These are phyloP conservation scores for Seiridium unicorne DNA, from an alignment of 2,329 filamentous ascomycete species.

Conservation along the genomic window DNA sequence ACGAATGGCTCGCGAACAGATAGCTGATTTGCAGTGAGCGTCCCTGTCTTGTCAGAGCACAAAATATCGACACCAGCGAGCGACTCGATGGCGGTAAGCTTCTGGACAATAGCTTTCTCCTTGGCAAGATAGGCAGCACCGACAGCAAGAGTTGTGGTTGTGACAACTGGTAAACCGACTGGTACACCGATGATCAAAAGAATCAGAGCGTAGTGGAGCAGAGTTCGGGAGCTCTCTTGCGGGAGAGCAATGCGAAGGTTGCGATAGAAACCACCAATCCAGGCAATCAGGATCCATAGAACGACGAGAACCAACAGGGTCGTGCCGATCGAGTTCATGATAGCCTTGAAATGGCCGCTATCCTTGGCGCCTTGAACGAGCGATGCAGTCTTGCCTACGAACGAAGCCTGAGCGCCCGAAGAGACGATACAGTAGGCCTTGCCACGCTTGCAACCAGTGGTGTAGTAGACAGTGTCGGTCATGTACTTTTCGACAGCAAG, in stretches of 20 bases:
- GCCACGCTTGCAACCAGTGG: constrained; percentile 73
- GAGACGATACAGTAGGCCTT: constrained; percentile 67
- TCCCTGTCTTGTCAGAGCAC: constrained; percentile 76
- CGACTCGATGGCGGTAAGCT: constrained; percentile 72
- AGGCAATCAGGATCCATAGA: constrained; percentile 68
- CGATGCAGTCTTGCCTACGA: constrained; percentile 70
- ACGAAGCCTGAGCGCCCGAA: constrained; percentile 64
- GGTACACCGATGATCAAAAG: constrained; percentile 72
- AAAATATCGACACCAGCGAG: constrained; percentile 71
- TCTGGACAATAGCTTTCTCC: constrained; percentile 73
- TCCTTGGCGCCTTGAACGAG: constrained; percentile 70
- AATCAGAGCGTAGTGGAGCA: constrained; percentile 63
- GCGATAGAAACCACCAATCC: constrained; percentile 74
- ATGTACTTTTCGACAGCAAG: constrained; percentile 73
- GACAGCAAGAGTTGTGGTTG: constrained; percentile 70
- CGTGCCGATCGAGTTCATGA: constrained; percentile 76
- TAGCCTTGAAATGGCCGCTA: constrained; percentile 73
- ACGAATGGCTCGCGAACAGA: constrained; percentile 72
- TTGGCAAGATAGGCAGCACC: constrained; percentile 71
- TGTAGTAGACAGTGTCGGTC: constrained; percentile 71
- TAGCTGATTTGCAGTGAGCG: constrained; percentile 67
- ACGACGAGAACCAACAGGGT: constrained; percentile 69
- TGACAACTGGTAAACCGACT: constrained; percentile 72
- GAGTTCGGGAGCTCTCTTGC: constrained; percentile 54
- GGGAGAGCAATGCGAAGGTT: constrained; percentile 60